These are phyloP conservation scores for Alternaria arborescens DNA, from an alignment of 2,329 filamentous ascomycete genomes.

Conservation along the genomic window DNA sequence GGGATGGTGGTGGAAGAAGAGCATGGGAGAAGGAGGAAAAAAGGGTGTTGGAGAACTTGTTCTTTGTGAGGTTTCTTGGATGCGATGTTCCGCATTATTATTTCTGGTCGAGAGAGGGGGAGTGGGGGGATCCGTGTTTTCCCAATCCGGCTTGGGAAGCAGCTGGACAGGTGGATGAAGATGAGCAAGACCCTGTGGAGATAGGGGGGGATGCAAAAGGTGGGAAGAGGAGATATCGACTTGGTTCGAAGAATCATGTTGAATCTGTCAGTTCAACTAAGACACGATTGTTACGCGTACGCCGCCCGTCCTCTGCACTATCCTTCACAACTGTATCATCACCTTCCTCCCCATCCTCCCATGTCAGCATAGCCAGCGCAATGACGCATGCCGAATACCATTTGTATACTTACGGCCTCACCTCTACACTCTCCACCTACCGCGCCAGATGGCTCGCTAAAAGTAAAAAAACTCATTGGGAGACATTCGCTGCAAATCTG, in stretches of 20 bases:
- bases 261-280: background rate
- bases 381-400: background rate
- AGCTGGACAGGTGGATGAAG: background rate
- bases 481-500: background rate
- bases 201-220: accelerated
- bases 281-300: background rate
- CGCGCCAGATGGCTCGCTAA: background rate
- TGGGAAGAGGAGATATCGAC: background rate
- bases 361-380: background rate
- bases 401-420: background rate
- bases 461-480: background rate
- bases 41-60: conserved; percentile 30
- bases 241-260: background rate
- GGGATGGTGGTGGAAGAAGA: background rate
- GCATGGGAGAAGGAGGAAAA: background rate
- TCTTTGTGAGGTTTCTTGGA: conserved; percentile 38
- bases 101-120: conserved; percentile 37
- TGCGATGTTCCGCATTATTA: conserved; percentile 46
- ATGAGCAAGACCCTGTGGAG: background rate
- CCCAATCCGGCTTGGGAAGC: background rate
- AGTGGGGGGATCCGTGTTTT: background rate
- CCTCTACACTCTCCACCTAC: background rate
- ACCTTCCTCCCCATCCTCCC: background rate
- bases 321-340: background rate
- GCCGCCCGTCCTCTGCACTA: accelerated